Evolutionary conservation across 2,329 filamentous ascomycete species (phyloP), one percentile per base, ranked within the genome.

Genomic region (Septoria petroselini): DNA sequence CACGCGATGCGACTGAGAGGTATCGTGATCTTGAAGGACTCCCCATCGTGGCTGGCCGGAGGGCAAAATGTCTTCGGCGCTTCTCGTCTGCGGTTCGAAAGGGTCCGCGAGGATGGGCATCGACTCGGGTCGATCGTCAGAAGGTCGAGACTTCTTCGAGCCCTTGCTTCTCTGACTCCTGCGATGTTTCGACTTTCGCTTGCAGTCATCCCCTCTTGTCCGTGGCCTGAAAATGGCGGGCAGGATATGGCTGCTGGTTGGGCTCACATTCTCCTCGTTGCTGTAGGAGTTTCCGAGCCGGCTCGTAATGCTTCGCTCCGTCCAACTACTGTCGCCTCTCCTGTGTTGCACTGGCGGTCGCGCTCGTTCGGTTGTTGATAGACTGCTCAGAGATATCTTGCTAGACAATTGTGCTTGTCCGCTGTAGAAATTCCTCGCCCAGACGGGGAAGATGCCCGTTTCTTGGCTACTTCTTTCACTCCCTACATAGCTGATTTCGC

Each of bases 391-490:
- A 2, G 64, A 65, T 14, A 64, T 54, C 39, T 64, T 62, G 50
- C 63, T 66, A 2, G 58, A 35, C 14, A 68, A 53, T 7, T 53
- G 49, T 14, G 55, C 54, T 19, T 56, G 60, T 3, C 64, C 61
- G 15, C 56, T 58, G 55, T 70, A 70, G 52, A 67, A 70, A 15
- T 61, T 58, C 45, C 60, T 68, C 8, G 66, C 67, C 67, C 67
- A 70, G 3, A 57, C 58, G 6, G 67, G 67, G 44, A 70, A 68
- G 19, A 68, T 53, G 35, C 49, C 60, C 43, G 61, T 67, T 15
- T 58, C 61, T 17, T 57, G 52, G 2, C 41, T 49, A 42, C 57
- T 59, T 34, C 53, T 44, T 3, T 67, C 62, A 38, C 58, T 65
- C 9, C 64, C 62, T 17, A 54, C 46, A 31, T 60, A 59, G 41